These are phyloP conservation scores for Echeveria elegans DNA, from an alignment of 164 flowering plant species.

Conservation along the genomic window DNA sequence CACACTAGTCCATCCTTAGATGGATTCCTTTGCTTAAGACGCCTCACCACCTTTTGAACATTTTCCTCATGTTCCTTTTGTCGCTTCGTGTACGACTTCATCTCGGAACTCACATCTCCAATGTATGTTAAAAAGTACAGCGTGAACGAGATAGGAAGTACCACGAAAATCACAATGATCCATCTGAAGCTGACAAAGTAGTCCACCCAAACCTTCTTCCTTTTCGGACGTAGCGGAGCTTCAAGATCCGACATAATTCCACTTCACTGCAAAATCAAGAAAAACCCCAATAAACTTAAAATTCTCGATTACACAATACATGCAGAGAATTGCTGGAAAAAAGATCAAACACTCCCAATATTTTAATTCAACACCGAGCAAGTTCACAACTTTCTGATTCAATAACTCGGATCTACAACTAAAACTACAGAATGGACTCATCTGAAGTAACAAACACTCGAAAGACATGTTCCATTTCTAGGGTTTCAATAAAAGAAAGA, in stretches of 20 bases:
- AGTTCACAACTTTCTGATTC: too few species aligned
- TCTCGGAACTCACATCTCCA: constrained; percentile 76
- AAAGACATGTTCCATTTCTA: too few species aligned
- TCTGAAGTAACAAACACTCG: too few species aligned
- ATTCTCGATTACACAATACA: background rate
- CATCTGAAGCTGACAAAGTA: constrained; percentile 79
- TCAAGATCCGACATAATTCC: constrained; percentile 69
- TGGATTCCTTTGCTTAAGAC: constrained; percentile 82
- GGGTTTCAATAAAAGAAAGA: too few species aligned
- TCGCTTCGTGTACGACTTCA: constrained; percentile 76
- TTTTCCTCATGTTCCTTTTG: constrained; percentile 96
- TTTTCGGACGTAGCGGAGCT: constrained; percentile 87
- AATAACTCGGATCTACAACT: too few species aligned
- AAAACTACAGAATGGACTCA: too few species aligned
- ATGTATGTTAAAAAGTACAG: constrained; percentile 79
- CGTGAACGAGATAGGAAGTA: constrained; percentile 83
- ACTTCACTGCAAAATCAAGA: constrained; percentile 8
- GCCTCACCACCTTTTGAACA: constrained; percentile 79
- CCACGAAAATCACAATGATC: constrained; percentile 88
- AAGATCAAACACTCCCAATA: too few species aligned
- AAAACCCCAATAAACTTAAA: background rate
- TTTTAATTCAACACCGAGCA: too few species aligned
- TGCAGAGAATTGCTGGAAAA: too few species aligned
- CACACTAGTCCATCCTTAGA: constrained; percentile 92
- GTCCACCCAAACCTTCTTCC: constrained; percentile 93